Evolutionary conservation across 2,329 filamentous ascomycete genomes (phyloP).

Genomic region (Apiospora phragmitis): DNA sequence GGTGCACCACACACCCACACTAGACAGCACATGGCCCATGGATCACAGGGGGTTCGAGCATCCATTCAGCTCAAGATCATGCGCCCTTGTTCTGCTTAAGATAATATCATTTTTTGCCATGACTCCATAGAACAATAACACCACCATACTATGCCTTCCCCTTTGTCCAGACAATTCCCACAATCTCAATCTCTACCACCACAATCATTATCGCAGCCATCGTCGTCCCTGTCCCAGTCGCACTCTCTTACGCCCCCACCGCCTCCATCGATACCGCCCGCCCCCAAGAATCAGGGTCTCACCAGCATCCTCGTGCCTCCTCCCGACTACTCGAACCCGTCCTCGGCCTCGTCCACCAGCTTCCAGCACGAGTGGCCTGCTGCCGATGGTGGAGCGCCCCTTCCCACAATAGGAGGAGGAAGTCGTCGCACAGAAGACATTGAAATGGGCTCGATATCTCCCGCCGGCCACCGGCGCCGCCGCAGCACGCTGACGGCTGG

Average conservation of each 20-base stretch:
- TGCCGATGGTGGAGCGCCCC: constrained; percentile 26
- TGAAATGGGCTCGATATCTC: constrained; percentile 56
- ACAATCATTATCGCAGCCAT: not conserved
- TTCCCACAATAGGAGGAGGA: constrained; percentile 23
- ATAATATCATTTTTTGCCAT: constrained; percentile 2
- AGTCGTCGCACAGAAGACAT: constrained; percentile 42
- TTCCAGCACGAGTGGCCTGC: constrained; percentile 31
- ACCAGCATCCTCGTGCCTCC: constrained; percentile 23
- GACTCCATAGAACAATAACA: constrained; percentile 9
- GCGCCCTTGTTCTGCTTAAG: not conserved
- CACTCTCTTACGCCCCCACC: constrained; percentile 10
- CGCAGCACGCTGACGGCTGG: constrained; percentile 54
- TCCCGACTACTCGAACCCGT: constrained; percentile 29
- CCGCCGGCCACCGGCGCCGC: constrained; percentile 53
- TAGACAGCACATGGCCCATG: constrained; percentile 8
- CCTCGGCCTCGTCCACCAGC: constrained; percentile 35
- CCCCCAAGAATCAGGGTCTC: constrained; percentile 18
- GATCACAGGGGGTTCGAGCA: constrained; percentile 7
- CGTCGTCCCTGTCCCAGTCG: not conserved
- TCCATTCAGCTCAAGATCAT: constrained; percentile 5
- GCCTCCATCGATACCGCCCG: not conserved
- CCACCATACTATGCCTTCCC: constrained; percentile 13
- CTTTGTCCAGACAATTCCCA: constrained; percentile 14
- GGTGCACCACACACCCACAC: not conserved
- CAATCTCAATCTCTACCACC: not conserved